Evolutionary conservation across 345 rosid species (phyloP), one percentile per base, ranked within the genome.

Genomic region (Anastatica hierochuntica): DNA sequence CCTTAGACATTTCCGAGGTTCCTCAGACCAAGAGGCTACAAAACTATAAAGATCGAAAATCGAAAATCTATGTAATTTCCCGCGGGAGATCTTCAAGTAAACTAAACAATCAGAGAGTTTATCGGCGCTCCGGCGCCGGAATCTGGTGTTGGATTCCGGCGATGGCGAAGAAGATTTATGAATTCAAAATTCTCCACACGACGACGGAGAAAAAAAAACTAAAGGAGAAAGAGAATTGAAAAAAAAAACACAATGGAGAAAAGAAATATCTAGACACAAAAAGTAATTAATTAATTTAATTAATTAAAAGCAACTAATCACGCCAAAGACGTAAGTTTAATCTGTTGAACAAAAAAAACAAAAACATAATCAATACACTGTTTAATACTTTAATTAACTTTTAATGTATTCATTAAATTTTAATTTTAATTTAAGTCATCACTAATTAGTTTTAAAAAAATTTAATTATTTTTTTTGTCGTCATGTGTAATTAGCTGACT

Each of bases 1-100:
- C 92, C 74, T 88, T 94, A 21, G 97, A 77, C 89, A 78, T 83
- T 56, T 7, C 47, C 29, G 5, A 40, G 23, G 5, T 19, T 17
- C 45, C 30, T 29, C 33, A 7, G 6, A 29, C 9, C 9, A 31
- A 20, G 9, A 21, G 34, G 59, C 43, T 23, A 19, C 41, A 63
- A 43, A 23, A n/a, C 26, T 30, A 52, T 11, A 4, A 17, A 10
- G 18, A 26, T 14, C 34, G 14, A 26, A 13, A 38, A 58, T 24
- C 43, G 51, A 42, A n/a, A 36, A 63, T 49, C 66, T 41, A 49
- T 1, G 1, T 23, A 13, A n/a, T n/a, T 24, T 62, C 20, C 68
- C 55, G 61, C 62, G 55, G 61, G 62, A 46, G 68, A 46, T 63
- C 14, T 18, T 54, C 47, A 2, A 5, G 4, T 13, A 23, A 23